Evolutionary conservation across 345 rosid species (phyloP), one percentile per base, ranked within the genome.

Genomic region (Euphorbia pulcherrima): DNA sequence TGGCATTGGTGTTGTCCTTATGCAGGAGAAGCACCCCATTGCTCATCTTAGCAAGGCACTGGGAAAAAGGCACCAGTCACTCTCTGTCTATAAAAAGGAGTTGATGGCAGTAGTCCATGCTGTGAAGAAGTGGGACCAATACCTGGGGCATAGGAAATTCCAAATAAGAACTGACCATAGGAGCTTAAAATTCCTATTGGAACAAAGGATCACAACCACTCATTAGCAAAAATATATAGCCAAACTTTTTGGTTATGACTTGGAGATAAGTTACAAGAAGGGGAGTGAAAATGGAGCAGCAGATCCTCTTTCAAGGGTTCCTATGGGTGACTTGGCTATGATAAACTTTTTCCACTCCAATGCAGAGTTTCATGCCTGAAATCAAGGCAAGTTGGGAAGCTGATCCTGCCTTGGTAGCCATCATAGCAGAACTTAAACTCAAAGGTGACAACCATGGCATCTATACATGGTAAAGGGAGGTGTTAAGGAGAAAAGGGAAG

Each of bases 241-340:
- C n/a, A n/a, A n/a, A n/a, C n/a, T n/a, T n/a, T n/a, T n/a, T n/a
- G n/a, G n/a, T n/a, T n/a, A n/a, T n/a, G n/a, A n/a, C n/a, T n/a
- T n/a, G n/a, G n/a, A 11, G 50, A 51, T 6, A 1, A n/a, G 7
- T 8, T 71, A 33, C 17, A 62, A 62, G 16, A n/a, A 7, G 18
- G 62, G 68, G 0, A 63, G n/a, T 4, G 68, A 53, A 2, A 71
- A 71, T 18, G 28, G 0, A 5, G 62, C 24, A 17, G 63, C 44
- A 0, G 63, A 71, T 71, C 54, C 62, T 0, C 23, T 71, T 0
- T 63, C 54, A 6, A 2, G 2, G n/a, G 6, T 51, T 18, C 55
- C 55, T 0, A 5, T 18, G 0, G 16, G 9, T 5, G 1, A 51
- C 1, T 18, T 51, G 20, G 21, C 9, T 2, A 24, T 5, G 5